Percentiles rank a stretch among this genome's conserved stretches.
Evolutionary conservation across 768 basidiomycete species (phyloP).

Genomic region (Coprinellus micaceus): DNA sequence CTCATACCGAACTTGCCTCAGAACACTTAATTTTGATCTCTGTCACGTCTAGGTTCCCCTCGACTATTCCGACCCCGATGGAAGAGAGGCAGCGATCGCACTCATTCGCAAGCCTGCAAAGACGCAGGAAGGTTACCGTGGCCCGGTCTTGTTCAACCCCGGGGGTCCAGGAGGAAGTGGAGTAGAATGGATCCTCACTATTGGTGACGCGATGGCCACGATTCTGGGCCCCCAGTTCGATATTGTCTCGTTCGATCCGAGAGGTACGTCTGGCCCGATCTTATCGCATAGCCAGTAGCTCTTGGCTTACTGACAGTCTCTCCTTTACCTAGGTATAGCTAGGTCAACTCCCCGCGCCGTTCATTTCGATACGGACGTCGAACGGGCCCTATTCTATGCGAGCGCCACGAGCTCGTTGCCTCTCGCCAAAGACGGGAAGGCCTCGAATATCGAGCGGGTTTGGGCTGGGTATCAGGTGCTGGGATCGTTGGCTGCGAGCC

Average conservation of each 20-base stretch:
- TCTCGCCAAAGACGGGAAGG: conserved; percentile 21
- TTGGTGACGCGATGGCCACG: conserved; percentile 22
- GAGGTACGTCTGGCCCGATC: conserved; percentile 28
- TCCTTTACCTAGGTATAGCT: conserved; percentile 29
- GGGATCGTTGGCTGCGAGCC: conserved; percentile 30
- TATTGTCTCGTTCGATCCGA: conserved; percentile 44
- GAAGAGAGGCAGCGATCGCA: conserved; percentile 37
- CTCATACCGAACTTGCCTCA: too few species aligned
- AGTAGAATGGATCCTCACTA: conserved; percentile 23
- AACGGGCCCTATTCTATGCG: conserved; percentile 26
- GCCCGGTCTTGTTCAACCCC: conserved; percentile 44
- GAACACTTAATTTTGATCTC: too few species aligned
- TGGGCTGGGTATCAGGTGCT: conserved; percentile 31
- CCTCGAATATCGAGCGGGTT: conserved; percentile 22
- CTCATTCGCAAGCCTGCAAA: conserved; percentile 37
- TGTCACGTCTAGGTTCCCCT: conserved; percentile 47
- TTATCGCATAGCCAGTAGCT: not conserved
- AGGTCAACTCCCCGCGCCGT: conserved; percentile 31
- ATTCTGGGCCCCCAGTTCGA: conserved; percentile 44
- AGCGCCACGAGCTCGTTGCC: not conserved
- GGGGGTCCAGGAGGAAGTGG: conserved; percentile 48
- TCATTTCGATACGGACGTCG: conserved; percentile 33
- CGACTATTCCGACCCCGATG: conserved; percentile 38
- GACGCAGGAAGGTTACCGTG: conserved; percentile 31
- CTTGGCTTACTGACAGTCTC: not conserved